Base-by-base conservation (phyloP, 2,329 filamentous ascomycete species). In the Neopestalotiopsis sp. region DNA sequence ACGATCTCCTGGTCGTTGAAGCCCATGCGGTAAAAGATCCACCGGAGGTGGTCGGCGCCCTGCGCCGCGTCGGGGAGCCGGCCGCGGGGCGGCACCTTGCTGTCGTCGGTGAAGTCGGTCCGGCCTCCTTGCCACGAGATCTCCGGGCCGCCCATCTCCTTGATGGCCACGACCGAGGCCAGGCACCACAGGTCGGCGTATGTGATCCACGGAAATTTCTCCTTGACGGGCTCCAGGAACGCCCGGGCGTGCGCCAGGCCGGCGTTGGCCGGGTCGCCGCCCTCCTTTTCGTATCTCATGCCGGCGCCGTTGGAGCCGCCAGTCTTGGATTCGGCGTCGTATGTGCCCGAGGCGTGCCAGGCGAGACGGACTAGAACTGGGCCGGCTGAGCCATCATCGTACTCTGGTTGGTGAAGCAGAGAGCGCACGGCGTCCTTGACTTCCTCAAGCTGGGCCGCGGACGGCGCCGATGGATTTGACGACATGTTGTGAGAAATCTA, bases 1-100 rank as follows among this genome's bases (percentile, higher is more conserved):
- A 98, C 95, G 80, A 98, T 98, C 83, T 98, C 95, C 77, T 91
- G 92, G 84, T 98, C 95, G 81, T 94, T 90, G 87, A 98, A 98
- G 73, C 95, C 95, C 95, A 98, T 98, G 79, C 95, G 93, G 80
- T 90, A 88, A 83, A 98, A 98, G 84, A 98, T 94, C 82, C 88
- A 88, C 76, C 95, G 91, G 76, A 98, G 88, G 83, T 98, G 95
- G 77, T 90, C 89, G 70, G 91, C 86, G 70, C 89, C 92, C 86
- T 97, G 90, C 74, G 89, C 82, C 65, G 89, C 95, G 80, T 98
- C 94, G 71, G 94, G 92, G 24, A 94, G 88, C 2, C 79, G 68
- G 0, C 89, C 89, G 0, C 86, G 82, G 0, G 89, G 88, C 1
- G 88, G 87, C 10, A 90, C 77, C 75, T 87, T 88, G 72, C 80